phyloP scores from a whole-genome alignment of 2,329 filamentous ascomycete species.

The Zelopaecilomyces penicillatus region DNA sequence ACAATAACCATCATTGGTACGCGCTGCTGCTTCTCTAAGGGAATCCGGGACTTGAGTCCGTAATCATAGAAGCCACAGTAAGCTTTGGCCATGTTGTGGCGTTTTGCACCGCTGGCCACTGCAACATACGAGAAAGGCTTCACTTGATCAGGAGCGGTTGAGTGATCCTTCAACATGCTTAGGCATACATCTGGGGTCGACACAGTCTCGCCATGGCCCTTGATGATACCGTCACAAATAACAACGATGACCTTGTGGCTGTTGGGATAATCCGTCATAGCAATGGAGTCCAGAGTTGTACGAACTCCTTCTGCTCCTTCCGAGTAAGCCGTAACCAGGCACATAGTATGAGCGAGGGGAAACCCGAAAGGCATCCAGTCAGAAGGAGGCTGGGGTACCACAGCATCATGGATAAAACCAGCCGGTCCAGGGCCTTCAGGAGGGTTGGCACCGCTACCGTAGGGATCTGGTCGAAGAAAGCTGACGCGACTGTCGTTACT shows the following conservation, averaged over 20 bases:
- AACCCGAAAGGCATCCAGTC: slow-evolving; percentile 98
- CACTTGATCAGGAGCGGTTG: slow-evolving; percentile 71
- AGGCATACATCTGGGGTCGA: slow-evolving; percentile 87
- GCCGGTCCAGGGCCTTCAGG: slow-evolving; percentile 70
- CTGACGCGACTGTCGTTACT: slow-evolving; percentile 55
- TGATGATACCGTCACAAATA: slow-evolving; percentile 96
- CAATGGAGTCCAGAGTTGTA: slow-evolving; percentile 90
- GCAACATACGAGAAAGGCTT: slow-evolving; percentile 92
- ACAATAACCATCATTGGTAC: slow-evolving; percentile 96
- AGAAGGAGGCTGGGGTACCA: slow-evolving; percentile 90
- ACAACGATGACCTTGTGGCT: slow-evolving; percentile 96
- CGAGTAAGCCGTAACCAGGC: slow-evolving; percentile 92
- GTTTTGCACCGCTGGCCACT: slow-evolving; percentile 88
- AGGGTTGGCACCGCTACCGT: slow-evolving; percentile 43
- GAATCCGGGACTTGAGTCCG: slow-evolving; percentile 69
- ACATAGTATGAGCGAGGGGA: slow-evolving; percentile 87
- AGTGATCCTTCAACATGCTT: slow-evolving; percentile 90
- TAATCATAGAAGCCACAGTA: slow-evolving; percentile 99
- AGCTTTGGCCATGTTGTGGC: slow-evolving; percentile 99
- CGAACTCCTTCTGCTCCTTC: slow-evolving; percentile 89
- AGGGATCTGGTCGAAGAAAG: slow-evolving; percentile 53
- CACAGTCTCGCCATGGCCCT: slow-evolving; percentile 79
- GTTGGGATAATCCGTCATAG: slow-evolving; percentile 97
- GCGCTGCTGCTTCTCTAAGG: slow-evolving; percentile 81
- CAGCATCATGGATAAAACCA: slow-evolving; percentile 92